phyloP scores from a whole-genome alignment of 1,284 basidiomycete species.

The Lignosus rhinocerotis region DNA sequence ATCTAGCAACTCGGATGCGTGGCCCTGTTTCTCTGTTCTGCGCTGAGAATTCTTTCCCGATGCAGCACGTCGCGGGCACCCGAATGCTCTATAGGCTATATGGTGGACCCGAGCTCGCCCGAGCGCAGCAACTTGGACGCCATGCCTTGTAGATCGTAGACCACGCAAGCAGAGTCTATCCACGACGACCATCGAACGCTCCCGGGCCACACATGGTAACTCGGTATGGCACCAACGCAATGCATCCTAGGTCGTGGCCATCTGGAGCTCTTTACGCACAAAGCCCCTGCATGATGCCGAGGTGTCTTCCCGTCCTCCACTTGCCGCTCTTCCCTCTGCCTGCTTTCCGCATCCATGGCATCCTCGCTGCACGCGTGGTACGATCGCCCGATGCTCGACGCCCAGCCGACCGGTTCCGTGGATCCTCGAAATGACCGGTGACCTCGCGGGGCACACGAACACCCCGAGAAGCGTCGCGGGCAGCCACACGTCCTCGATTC shows the following conservation, averaged over 20 bases:
- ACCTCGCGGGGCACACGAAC: background rate
- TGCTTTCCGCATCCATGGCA: background rate
- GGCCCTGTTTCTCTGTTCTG: background rate
- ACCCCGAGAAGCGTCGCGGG: background rate
- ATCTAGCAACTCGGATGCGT: background rate
- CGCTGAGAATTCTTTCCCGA: background rate
- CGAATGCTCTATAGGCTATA: no score
- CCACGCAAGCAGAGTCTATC: no score
- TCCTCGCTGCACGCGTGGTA: background rate
- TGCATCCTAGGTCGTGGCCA: background rate
- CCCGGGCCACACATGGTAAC: no score
- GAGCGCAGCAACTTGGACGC: no score
- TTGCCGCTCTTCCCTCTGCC: background rate
- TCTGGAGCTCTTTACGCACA: background rate
- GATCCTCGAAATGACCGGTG: background rate
- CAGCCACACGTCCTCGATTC: background rate
- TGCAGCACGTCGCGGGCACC: no score
- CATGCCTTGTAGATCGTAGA: no score
- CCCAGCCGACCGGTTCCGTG: background rate
- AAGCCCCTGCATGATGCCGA: slow-evolving; percentile 2
- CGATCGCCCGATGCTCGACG: background rate
- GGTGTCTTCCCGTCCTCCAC: slow-evolving; percentile 7
- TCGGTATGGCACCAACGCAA: background rate
- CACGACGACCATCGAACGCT: no score
- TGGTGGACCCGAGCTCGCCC: no score